Percentiles rank a stretch among this genome's conserved stretches.
phyloP scores from a whole-genome alignment of 2,329 filamentous ascomycete genomes.

The Didymella glomerata region DNA sequence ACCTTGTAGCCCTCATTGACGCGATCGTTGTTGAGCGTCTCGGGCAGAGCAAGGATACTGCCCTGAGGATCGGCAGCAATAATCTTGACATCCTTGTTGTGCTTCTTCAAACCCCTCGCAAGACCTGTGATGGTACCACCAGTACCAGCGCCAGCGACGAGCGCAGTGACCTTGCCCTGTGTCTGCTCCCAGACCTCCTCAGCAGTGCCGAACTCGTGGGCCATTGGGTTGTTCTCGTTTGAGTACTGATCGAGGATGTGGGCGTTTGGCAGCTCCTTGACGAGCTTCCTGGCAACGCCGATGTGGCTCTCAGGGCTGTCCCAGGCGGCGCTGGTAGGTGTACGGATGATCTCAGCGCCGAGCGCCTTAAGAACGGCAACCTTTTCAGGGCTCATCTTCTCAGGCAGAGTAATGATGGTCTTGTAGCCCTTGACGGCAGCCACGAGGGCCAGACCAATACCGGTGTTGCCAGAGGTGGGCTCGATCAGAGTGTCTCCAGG shows the following conservation, averaged over 20 bases:
- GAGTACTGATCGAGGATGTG: conserved; percentile 97
- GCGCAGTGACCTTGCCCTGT: conserved; percentile 77
- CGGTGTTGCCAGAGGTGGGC: conserved; percentile 97
- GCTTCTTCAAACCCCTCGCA: conserved; percentile 83
- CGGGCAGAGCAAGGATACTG: conserved; percentile 86
- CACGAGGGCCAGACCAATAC: conserved; percentile 93
- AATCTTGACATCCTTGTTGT: conserved; percentile 84
- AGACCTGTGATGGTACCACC: conserved; percentile 95
- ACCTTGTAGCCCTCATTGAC: conserved; percentile 93
- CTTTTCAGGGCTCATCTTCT: conserved; percentile 99
- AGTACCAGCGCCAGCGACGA: conserved; percentile 92
- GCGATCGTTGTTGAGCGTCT: conserved; percentile 78
- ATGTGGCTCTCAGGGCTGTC: conserved; percentile 97
- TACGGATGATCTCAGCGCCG: conserved; percentile 96
- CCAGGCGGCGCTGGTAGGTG: conserved; percentile 93
- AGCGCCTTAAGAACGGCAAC: conserved; percentile 92
- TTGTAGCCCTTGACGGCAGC: conserved; percentile 97
- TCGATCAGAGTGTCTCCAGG: conserved; percentile 97
- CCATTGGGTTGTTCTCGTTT: conserved; percentile 89
- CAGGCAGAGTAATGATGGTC: conserved; percentile 96
- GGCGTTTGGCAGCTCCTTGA: conserved; percentile 96
- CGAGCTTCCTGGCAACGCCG: conserved; percentile 85
- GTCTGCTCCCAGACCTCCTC: conserved; percentile 97
- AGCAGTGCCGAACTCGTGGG: conserved; percentile 92
- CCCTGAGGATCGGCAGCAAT: conserved; percentile 93